Conservation (phyloP, 352 stramenopile genomes). For the Phytophthora sp. region DNA sequence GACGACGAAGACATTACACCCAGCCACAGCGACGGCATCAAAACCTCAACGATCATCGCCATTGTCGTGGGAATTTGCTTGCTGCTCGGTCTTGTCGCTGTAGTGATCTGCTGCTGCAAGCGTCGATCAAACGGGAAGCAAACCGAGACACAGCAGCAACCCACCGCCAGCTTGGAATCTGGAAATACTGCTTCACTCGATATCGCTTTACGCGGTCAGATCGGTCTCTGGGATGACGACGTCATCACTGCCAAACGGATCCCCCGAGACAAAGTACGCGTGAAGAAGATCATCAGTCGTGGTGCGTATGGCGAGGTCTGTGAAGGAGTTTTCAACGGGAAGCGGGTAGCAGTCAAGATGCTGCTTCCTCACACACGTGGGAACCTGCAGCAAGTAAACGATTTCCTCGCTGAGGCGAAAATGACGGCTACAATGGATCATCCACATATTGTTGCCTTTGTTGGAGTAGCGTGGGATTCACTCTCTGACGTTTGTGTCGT, state of each 20-base stretch:
- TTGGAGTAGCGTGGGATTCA: constrained; percentile 54
- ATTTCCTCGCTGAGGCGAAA: constrained; percentile 47
- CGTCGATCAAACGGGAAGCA: constrained; percentile 9
- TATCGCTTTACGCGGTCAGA: constrained; percentile 14
- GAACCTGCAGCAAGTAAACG: constrained; percentile 39
- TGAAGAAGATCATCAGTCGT: constrained; percentile 37
- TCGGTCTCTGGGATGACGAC: constrained; percentile 43
- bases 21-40: constrained; percentile 1
- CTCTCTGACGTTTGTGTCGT: constrained; percentile 50
- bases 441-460: constrained; percentile 41
- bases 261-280: constrained; percentile 37
- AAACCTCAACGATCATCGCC: constrained; percentile 10
- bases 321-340: constrained; percentile 36
- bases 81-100: constrained; percentile 8
- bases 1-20: background rate
- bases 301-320: constrained; percentile 56
- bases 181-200: constrained; percentile 27
- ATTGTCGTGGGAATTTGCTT: constrained; percentile 18
- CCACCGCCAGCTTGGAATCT: constrained; percentile 27
- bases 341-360: constrained; percentile 51
- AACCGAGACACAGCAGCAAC: constrained; percentile 20
- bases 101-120: constrained; percentile 26
- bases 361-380: constrained; percentile 40
- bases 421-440: constrained; percentile 44
- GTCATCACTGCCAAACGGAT: constrained; percentile 46